phyloP scores from a whole-genome alignment of 2,329 filamentous ascomycete species.

The Exserohilum turcica region DNA sequence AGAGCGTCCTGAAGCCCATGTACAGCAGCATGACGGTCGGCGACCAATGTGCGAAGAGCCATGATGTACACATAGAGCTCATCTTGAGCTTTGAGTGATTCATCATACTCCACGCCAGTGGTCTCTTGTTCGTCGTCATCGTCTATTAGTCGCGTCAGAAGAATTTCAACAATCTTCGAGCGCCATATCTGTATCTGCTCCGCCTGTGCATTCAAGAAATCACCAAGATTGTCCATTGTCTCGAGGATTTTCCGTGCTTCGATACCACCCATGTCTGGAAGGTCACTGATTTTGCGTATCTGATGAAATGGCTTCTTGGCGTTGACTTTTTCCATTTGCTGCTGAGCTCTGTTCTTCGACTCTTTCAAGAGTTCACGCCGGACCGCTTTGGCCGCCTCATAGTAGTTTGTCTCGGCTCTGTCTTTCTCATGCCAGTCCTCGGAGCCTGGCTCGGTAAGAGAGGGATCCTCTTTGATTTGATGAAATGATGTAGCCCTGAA shows the following conservation, averaged over 20 bases:
- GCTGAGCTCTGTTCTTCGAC: conserved; percentile 62
- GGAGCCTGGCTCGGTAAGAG: conserved; percentile 68
- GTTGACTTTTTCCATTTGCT: conserved; percentile 64
- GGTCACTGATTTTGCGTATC: conserved; percentile 56
- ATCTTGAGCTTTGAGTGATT: conserved; percentile 85
- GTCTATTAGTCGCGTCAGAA: conserved; percentile 79
- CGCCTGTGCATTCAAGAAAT: conserved; percentile 73
- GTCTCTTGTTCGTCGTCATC: conserved; percentile 73
- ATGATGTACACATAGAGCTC: conserved; percentile 87
- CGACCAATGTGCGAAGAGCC: conserved; percentile 73
- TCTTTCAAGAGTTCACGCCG: conserved; percentile 77
- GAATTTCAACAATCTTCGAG: conserved; percentile 70
- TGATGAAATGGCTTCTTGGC: conserved; percentile 26
- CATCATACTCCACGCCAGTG: conserved; percentile 88
- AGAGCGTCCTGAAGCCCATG: conserved; percentile 78
- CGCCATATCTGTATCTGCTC: conserved; percentile 75
- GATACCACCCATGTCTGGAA: conserved; percentile 67
- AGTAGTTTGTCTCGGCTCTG: conserved; percentile 71
- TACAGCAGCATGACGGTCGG: conserved; percentile 77
- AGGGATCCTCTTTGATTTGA: conserved; percentile 75
- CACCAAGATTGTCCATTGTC: conserved; percentile 67
- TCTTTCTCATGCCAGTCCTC: conserved; percentile 70
- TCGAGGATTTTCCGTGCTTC: conserved; percentile 72
- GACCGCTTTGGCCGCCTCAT: conserved; percentile 77
- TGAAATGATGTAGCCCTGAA: conserved; percentile 84